These are phyloP conservation scores for Linderniella brevidens DNA, from an alignment of 257 asterid species.

Conservation along the genomic window DNA sequence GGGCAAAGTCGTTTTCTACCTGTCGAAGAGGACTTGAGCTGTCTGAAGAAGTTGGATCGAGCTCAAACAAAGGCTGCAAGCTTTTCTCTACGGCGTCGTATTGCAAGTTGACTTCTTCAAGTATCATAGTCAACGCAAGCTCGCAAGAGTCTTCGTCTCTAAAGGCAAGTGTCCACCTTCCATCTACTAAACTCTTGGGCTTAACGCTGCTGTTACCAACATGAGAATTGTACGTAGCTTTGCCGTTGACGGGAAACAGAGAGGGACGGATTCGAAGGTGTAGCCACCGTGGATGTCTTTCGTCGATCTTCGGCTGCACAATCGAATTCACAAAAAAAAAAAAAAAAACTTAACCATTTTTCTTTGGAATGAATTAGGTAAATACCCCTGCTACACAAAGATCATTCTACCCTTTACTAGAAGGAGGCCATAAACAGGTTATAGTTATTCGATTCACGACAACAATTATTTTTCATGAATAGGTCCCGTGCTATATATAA, in stretches of 20 bases:
- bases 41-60: conserved; percentile 20
- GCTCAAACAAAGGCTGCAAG: conserved; percentile 44
- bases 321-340: conserved; percentile 3
- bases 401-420: no score
- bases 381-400: no score
- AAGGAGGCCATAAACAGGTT: no score
- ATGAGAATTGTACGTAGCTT: conserved; percentile 21
- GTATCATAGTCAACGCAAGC: conserved; percentile 50
- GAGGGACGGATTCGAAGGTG: conserved; percentile 92
- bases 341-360: neutral
- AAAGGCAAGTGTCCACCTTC: conserved; percentile 95
- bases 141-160: conserved; percentile 66
- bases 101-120: conserved; percentile 48
- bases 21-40: conserved; percentile 11
- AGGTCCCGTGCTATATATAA: no score
- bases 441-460: no score
- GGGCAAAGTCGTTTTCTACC: conserved; percentile 8
- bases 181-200: conserved; percentile 64
- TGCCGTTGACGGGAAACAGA: conserved; percentile 39
- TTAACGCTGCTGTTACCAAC: conserved; percentile 54
- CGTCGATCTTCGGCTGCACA: conserved; percentile 73
- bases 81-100: conserved; percentile 43
- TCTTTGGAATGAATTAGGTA: conserved; percentile 2
- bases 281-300: conserved; percentile 73
- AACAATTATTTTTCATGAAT: no score